Percentiles rank a stretch among this genome's conserved stretches.
Conservation (phyloP, 306 rosid genomes). For the Rosa multiflora region DNA sequence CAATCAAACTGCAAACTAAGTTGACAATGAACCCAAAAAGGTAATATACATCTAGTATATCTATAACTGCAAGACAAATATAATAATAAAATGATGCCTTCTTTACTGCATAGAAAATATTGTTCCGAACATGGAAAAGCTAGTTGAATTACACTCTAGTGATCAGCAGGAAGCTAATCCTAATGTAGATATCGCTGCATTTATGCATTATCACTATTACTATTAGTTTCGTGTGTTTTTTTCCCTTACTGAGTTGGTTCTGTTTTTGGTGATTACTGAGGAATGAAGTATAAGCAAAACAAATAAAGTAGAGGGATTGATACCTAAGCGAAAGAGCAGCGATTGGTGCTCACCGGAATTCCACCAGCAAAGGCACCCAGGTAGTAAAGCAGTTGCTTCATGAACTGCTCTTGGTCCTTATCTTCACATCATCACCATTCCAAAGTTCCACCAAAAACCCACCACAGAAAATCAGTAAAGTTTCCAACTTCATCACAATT, state of each 20-base stretch:
- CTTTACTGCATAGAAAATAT: neutral
- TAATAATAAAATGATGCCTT: neutral
- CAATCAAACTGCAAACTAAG: neutral
- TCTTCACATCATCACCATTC: slow-evolving; percentile 36
- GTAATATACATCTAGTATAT: neutral
- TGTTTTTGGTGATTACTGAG: neutral
- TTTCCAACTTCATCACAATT: neutral
- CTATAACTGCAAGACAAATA: neutral
- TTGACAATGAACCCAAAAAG: neutral
- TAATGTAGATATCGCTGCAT: neutral
- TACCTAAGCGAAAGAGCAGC: slow-evolving; percentile 87
- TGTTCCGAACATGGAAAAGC: neutral
- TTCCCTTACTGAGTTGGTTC: neutral
- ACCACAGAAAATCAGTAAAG: neutral
- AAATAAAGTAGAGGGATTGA: slow-evolving; percentile 52
- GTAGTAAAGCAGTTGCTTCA: slow-evolving; percentile 87
- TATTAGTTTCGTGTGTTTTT: neutral
- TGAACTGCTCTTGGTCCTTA: slow-evolving; percentile 94
- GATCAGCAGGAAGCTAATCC: neutral
- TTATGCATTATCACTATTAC: neutral
- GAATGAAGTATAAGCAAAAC: slow-evolving; percentile 27
- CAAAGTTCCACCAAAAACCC: neutral
- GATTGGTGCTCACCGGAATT: slow-evolving; percentile 92
- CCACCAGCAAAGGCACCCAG: slow-evolving; percentile 90
- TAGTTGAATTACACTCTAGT: neutral